phyloP scores from a whole-genome alignment of 2,329 filamentous ascomycete genomes.

The Piedraia hortae region DNA sequence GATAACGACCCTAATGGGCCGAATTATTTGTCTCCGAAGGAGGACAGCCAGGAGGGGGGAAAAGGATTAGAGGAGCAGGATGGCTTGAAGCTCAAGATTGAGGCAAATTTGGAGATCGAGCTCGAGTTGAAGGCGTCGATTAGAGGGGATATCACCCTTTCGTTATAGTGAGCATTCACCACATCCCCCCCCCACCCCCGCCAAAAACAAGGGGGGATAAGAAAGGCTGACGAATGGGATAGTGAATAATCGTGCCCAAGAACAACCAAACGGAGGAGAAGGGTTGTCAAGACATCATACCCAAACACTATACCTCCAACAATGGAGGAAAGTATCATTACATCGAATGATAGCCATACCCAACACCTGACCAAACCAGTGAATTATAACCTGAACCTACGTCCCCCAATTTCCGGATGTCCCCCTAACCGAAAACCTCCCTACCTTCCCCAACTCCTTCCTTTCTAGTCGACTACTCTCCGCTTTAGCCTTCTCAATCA shows the following conservation, averaged over 20 bases:
- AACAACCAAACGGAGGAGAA: too few relatives aligned
- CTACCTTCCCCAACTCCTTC: constrained; percentile 42
- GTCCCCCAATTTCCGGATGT: too few relatives aligned
- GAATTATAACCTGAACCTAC: too few relatives aligned
- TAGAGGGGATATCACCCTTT: constrained; percentile 56
- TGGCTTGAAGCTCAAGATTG: constrained; percentile 42
- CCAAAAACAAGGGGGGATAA: too few relatives aligned
- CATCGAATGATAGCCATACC: too few relatives aligned
- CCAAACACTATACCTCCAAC: too few relatives aligned
- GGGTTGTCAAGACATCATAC: too few relatives aligned
- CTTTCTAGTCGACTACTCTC: constrained; percentile 14
- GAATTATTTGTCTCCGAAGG: constrained; percentile 12
- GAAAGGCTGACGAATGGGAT: too few relatives aligned
- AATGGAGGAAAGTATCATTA: too few relatives aligned
- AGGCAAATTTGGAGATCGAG: constrained; percentile 58
- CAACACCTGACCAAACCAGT: too few relatives aligned
- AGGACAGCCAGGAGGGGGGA: constrained; percentile 6
- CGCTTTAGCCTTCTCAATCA: constrained; percentile 47
- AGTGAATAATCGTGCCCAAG: too few relatives aligned
- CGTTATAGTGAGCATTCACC: constrained; percentile 37
- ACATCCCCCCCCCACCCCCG: constrained; percentile 1
- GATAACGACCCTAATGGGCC: constrained; percentile 25
- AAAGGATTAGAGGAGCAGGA: constrained; percentile 26
- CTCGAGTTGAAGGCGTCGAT: constrained; percentile 68
- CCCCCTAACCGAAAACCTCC: too few relatives aligned